Evolutionary conservation across 1,284 basidiomycete genomes (phyloP).

Genomic region (Tilletiaria anomala): DNA sequence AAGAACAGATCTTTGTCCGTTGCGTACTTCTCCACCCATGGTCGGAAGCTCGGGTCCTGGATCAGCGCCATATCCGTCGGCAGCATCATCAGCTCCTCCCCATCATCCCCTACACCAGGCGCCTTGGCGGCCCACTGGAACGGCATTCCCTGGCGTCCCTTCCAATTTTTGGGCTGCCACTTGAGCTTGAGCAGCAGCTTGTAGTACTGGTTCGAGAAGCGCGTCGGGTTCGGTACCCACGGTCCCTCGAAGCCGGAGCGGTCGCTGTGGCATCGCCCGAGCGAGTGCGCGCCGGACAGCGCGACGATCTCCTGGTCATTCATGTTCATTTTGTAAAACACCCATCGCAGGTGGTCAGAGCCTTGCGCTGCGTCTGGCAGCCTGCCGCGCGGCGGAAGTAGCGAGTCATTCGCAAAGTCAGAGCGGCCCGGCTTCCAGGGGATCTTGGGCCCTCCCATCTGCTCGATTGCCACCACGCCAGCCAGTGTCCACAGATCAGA

Average conservation of each 20-base stretch:
- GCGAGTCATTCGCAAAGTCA: slow-evolving; percentile 42
- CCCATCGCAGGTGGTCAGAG: slow-evolving; percentile 44
- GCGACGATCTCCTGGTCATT: slow-evolving; percentile 49
- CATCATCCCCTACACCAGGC: slow-evolving; percentile 36
- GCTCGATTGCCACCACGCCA: slow-evolving; percentile 45
- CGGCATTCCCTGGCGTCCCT: slow-evolving; percentile 36
- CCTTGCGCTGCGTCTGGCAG: slow-evolving; percentile 45
- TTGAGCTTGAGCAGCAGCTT: slow-evolving; percentile 43
- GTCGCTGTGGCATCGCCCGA: slow-evolving; percentile 41
- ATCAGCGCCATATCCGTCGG: slow-evolving; percentile 40
- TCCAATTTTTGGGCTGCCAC: slow-evolving; percentile 46
- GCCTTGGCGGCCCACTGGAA: slow-evolving; percentile 36
- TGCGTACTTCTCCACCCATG: slow-evolving; percentile 42
- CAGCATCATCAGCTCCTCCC: slow-evolving; percentile 47
- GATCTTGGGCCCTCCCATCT: slow-evolving; percentile 44
- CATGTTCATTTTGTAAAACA: slow-evolving; percentile 47
- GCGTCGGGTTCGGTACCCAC: slow-evolving; percentile 34
- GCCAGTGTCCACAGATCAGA: slow-evolving; percentile 43
- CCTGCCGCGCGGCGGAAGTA: slow-evolving; percentile 39
- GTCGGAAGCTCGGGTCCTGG: slow-evolving; percentile 31
- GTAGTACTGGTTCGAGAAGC: slow-evolving; percentile 35
- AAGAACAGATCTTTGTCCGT: slow-evolving; percentile 47
- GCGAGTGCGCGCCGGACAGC: slow-evolving; percentile 46
- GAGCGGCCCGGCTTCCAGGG: slow-evolving; percentile 43
- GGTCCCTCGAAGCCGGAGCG: slow-evolving; percentile 36